Conservation (phyloP, 202 grass and related monocot species). For the Hordeum pubiflorum region DNA sequence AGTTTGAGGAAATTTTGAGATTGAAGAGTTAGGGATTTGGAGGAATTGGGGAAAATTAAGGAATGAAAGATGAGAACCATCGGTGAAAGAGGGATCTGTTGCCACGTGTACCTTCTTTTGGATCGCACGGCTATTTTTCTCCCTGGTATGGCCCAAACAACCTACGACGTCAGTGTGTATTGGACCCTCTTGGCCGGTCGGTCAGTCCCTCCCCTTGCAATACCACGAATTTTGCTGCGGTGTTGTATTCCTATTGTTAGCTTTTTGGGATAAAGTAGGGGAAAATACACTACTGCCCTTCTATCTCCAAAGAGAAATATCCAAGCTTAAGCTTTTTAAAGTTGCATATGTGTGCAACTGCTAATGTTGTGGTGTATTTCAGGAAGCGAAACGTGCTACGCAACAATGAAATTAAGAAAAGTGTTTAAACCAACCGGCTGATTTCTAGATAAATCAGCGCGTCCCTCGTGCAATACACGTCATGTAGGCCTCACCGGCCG, state of each 20-base stretch:
- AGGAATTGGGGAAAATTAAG: conserved; percentile 23
- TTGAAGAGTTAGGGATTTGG: conserved; percentile 31
- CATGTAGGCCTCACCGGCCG: no score
- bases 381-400: no score
- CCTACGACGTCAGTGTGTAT: neutral
- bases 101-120: conserved; percentile 10
- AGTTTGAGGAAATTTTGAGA: conserved; percentile 33
- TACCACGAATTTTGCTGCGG: neutral
- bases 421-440: no score
- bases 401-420: no score
- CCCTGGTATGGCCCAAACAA: neutral
- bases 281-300: neutral
- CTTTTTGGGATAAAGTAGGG: neutral
- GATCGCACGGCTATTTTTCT: conserved; percentile 2
- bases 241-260: neutral
- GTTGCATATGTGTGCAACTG: neutral
- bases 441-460: no score
- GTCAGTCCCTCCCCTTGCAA: neutral
- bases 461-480: no score
- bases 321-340: neutral
- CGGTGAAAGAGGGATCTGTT: conserved; percentile 21
- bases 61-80: conserved; percentile 10
- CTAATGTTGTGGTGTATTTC: neutral
- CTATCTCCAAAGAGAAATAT: neutral
- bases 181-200: neutral